These are phyloP conservation scores for Bruguiera hainesii DNA, from an alignment of 441 rosid genomes.

Conservation along the genomic window DNA sequence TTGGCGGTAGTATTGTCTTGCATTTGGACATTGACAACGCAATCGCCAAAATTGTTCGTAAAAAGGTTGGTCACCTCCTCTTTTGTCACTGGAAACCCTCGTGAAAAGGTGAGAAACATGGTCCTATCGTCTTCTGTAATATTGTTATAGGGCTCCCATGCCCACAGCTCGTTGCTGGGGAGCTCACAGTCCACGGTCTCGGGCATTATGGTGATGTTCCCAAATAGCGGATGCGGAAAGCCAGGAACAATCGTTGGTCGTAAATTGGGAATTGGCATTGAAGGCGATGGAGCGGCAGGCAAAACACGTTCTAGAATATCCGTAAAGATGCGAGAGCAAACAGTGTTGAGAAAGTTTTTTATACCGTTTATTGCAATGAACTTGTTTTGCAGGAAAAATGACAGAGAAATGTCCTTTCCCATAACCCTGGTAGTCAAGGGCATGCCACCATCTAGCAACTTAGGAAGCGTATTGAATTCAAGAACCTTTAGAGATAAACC, in stretches of 20 bases:
- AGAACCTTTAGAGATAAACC: slow-evolving; percentile 33
- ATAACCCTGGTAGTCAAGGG: slow-evolving; percentile 34
- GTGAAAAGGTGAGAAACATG: slow-evolving; percentile 66
- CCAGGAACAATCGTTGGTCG: slow-evolving; percentile 42
- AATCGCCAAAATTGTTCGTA: slow-evolving; percentile 28
- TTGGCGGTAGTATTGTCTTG: slow-evolving; percentile 19
- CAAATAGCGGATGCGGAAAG: slow-evolving; percentile 61
- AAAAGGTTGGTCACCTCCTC: slow-evolving; percentile 47
- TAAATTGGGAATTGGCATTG: background rate
- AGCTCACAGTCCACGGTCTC: slow-evolving; percentile 14
- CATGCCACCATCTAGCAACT: slow-evolving; percentile 12
- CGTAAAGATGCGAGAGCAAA: slow-evolving; percentile 48
- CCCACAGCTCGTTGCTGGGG: slow-evolving; percentile 44
- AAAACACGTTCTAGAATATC: slow-evolving; percentile 40
- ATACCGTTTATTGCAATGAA: slow-evolving; percentile 50
- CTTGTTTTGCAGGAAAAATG: slow-evolving; percentile 32
- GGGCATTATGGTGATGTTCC: slow-evolving; percentile 34
- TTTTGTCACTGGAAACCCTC: slow-evolving; percentile 55
- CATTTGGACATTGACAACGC: slow-evolving; percentile 47
- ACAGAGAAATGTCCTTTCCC: slow-evolving; percentile 29
- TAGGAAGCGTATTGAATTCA: background rate
- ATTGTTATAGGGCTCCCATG: slow-evolving; percentile 34
- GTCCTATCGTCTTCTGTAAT: slow-evolving; percentile 54
- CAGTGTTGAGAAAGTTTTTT: slow-evolving; percentile 38
- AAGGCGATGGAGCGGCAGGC: slow-evolving; percentile 1